These are phyloP conservation scores for Lachnellula arida DNA, from an alignment of 2,329 filamentous ascomycete species.

Conservation along the genomic window DNA sequence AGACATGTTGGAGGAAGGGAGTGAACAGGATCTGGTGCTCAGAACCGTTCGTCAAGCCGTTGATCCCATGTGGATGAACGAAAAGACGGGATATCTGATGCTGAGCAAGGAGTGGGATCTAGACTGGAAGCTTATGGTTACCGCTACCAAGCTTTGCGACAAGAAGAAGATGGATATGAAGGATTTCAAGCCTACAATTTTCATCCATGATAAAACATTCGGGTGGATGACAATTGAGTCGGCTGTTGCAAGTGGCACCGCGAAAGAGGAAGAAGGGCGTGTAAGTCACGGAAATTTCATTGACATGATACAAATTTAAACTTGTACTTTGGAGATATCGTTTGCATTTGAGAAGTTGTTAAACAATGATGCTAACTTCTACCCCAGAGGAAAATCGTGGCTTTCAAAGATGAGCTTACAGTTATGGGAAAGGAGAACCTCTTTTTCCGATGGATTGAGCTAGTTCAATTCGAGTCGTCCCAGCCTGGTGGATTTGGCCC, in stretches of 20 bases:
- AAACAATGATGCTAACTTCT: not conserved
- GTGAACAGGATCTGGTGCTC: conserved; percentile 53
- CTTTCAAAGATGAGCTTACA: conserved; percentile 71
- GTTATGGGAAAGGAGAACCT: conserved; percentile 79
- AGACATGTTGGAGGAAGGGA: conserved; percentile 34
- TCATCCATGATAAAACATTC: conserved; percentile 62
- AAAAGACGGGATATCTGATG: conserved; percentile 84
- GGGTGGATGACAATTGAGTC: conserved; percentile 70
- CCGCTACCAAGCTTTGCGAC: conserved; percentile 66
- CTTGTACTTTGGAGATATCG: too few species aligned
- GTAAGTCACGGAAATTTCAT: not conserved
- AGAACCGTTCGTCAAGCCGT: conserved; percentile 64
- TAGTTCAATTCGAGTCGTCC: conserved; percentile 82
- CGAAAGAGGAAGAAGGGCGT: conserved; percentile 57
- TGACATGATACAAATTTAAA: not conserved
- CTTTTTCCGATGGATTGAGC: conserved; percentile 90
- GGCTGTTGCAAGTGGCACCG: conserved; percentile 42
- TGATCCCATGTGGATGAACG: conserved; percentile 57
- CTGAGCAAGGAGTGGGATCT: conserved; percentile 84
- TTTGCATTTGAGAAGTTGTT: not conserved
- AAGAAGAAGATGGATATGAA: conserved; percentile 53
- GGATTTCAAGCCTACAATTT: conserved; percentile 66
- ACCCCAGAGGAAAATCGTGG: conserved; percentile 61
- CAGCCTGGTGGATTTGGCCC: conserved; percentile 72
- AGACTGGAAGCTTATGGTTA: conserved; percentile 77